Percentiles rank a stretch among this genome's conserved stretches.
phyloP scores from a whole-genome alignment of 73 alveolate genomes.

The Paraurostyla sp. region DNA sequence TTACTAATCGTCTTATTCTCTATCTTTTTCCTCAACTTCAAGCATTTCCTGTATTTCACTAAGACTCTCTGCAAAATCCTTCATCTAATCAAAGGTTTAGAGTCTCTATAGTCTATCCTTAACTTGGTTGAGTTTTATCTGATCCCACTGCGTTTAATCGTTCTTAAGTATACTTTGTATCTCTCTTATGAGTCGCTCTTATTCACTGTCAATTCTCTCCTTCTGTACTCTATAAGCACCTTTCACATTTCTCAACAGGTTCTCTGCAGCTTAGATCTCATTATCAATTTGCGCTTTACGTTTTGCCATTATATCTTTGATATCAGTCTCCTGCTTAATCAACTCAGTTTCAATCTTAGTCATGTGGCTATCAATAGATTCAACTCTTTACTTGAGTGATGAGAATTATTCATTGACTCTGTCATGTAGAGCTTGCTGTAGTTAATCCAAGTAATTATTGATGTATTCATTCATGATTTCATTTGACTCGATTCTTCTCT shows the following conservation, averaged over 20 bases:
- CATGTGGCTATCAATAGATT: not conserved
- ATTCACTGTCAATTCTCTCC: slow-evolving; percentile 18
- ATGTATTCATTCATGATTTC: slow-evolving; percentile 29
- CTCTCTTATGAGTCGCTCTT: slow-evolving; percentile 18
- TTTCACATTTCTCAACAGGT: slow-evolving; percentile 26
- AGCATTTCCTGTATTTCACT: slow-evolving; percentile 13
- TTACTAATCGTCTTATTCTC: slow-evolving; percentile 16
- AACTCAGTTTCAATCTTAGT: slow-evolving; percentile 34
- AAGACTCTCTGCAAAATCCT: slow-evolving; percentile 9
- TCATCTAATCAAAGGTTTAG: slow-evolving; percentile 5
- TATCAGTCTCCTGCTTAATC: slow-evolving; percentile 7
- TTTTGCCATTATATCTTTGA: not conserved
- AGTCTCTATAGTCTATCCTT: slow-evolving; percentile 14
- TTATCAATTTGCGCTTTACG: not conserved
- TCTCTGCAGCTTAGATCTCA: not conserved
- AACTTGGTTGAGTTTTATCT: not conserved
- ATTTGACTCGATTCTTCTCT: slow-evolving; percentile 34
- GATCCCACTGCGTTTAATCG: slow-evolving; percentile 23
- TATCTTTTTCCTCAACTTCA: slow-evolving; percentile 25
- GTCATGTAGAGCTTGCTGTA: not conserved
- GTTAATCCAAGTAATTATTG: not conserved
- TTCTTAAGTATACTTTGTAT: slow-evolving; percentile 21
- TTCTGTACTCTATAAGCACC: slow-evolving; percentile 26
- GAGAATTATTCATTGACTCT: not conserved
- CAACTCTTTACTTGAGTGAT: not conserved